phyloP scores from a whole-genome alignment of 768 basidiomycete genomes.

The Pleurotus platypus region DNA sequence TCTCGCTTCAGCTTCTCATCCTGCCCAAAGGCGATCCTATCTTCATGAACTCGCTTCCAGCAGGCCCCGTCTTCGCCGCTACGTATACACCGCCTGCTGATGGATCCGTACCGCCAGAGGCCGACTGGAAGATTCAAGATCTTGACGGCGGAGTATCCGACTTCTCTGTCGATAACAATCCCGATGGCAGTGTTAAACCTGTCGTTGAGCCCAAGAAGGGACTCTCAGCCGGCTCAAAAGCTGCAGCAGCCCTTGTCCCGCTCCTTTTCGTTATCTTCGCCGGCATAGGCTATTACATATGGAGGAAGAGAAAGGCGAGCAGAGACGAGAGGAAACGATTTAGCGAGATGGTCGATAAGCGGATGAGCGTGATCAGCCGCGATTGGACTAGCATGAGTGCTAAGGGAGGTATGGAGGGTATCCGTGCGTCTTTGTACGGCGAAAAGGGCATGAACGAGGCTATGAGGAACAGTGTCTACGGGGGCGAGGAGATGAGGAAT shows the following conservation, averaged over 20 bases:
- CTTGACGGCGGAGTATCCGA: conserved; percentile 29
- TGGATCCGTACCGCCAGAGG: conserved; percentile 33
- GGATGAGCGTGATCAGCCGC: conserved; percentile 77
- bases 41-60: conserved; percentile 51
- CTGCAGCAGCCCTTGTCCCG: conserved; percentile 66
- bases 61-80: conserved; percentile 68
- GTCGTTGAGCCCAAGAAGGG: conserved; percentile 9
- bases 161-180: conserved; percentile 34
- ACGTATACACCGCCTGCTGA: conserved; percentile 46
- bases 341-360: conserved; percentile 68
- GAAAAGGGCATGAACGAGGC: conserved; percentile 3
- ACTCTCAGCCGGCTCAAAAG: conserved; percentile 44
- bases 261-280: conserved; percentile 53
- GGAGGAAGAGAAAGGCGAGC: conserved; percentile 43
- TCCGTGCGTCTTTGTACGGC: conserved; percentile 64
- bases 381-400: conserved; percentile 75
- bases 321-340: conserved; percentile 54
- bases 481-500: conserved; percentile 9
- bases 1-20: conserved; percentile 57
- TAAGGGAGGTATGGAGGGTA: conserved; percentile 70
- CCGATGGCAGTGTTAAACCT: conserved; percentile 20
- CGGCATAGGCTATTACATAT: conserved; percentile 46
- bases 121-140: conserved; percentile 32
- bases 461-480: conserved; percentile 8
- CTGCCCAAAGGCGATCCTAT: conserved; percentile 44